These are phyloP conservation scores for Bolboschoenus planiculmis DNA, from an alignment of 176 grass and related monocot genomes.

Conservation along the genomic window DNA sequence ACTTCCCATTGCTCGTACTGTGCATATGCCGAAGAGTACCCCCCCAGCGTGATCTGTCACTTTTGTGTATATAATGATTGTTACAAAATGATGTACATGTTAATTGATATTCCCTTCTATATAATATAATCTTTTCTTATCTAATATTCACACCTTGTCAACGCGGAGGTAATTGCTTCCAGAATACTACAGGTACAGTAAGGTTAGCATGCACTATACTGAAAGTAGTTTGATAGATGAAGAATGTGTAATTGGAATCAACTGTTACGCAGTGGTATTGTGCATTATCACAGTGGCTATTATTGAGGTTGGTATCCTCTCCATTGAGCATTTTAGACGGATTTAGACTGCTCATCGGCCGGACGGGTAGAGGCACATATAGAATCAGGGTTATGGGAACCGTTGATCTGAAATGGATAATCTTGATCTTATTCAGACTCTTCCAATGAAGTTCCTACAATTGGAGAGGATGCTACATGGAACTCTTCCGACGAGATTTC, in stretches of 20 bases:
- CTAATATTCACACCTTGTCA: not conserved
- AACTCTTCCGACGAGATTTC: not conserved
- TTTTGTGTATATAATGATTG: slow-evolving; percentile 7
- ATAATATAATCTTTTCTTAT: not conserved
- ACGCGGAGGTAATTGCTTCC: not conserved
- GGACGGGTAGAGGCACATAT: not conserved
- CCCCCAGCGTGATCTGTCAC: not conserved
- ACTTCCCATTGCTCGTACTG: not conserved
- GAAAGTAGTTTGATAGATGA: not conserved
- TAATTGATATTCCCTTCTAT: not conserved
- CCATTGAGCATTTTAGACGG: not conserved
- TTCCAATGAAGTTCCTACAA: not conserved
- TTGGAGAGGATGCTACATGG: not conserved
- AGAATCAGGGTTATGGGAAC: not conserved
- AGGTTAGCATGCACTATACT: not conserved
- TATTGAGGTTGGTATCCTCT: not conserved
- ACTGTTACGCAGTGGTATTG: not conserved
- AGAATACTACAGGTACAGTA: not conserved
- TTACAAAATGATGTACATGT: not conserved
- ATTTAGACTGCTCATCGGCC: not conserved
- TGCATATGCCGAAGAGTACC: not conserved
- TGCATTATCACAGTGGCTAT: not conserved
- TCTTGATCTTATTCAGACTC: no score
- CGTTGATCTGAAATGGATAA: not conserved
- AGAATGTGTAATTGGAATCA: not conserved